A percentile compares a stretch with the other conserved stretches of the same genome.
Evolutionary conservation across 2,329 filamentous ascomycete genomes (phyloP).

Genomic region (Aureobasidium zeae): DNA sequence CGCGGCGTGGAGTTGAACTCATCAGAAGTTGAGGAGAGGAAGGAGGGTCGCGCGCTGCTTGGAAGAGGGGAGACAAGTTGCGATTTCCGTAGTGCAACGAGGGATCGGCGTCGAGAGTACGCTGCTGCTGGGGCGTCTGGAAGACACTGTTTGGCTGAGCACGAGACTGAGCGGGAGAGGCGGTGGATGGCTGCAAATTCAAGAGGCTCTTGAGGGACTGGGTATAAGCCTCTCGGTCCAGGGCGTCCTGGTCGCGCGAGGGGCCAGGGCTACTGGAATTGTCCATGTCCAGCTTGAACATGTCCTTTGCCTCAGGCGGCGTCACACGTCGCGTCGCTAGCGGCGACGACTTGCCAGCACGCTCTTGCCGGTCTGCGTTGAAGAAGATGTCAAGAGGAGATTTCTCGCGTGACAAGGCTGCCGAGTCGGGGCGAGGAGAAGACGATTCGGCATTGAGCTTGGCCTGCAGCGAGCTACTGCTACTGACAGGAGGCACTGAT

Average conservation of each 20-base stretch:
- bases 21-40: constrained; percentile 16
- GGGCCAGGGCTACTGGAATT: constrained; percentile 34
- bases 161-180: constrained; percentile 20
- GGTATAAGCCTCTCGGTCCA: constrained; percentile 43
- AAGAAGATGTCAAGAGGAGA: constrained; percentile 89
- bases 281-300: constrained; percentile 63
- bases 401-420: constrained; percentile 37
- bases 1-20: constrained; percentile 18
- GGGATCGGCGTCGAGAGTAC: constrained; percentile 6
- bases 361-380: constrained; percentile 73
- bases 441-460: constrained; percentile 33
- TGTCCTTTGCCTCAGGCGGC: constrained; percentile 20
- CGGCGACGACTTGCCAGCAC: constrained; percentile 45
- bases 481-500: constrained; percentile 57
- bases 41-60: constrained; percentile 35
- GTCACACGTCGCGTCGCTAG: constrained; percentile 18
- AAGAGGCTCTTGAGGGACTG: constrained; percentile 39
- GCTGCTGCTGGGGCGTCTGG: constrained; percentile 16
- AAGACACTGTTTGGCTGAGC: constrained; percentile 19
- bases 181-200: constrained; percentile 19
- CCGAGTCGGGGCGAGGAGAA: constrained; percentile 9
- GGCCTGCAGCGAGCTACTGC: constrained; percentile 36
- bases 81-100: constrained; percentile 29
- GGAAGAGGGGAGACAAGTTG: constrained; percentile 42
- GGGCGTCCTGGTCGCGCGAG: constrained; percentile 32